Evolutionary conservation across 768 basidiomycete species (phyloP), one percentile per base, ranked within the genome.

Genomic region (Pleurotus pulmonarius): DNA sequence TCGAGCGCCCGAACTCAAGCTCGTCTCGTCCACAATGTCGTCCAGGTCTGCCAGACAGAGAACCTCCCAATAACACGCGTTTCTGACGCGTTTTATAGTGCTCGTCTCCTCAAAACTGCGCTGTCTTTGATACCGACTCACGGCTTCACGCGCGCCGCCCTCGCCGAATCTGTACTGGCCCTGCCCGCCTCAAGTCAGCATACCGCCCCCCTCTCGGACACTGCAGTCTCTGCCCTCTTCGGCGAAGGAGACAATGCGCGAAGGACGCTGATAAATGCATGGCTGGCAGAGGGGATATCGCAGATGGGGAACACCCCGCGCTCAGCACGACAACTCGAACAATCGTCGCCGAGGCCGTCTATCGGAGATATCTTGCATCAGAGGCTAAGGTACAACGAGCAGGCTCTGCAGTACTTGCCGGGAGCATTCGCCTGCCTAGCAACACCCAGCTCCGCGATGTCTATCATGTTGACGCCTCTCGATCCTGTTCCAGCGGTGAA

Each of bases 381-480:
- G 25, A 75, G 91, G 11, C 67, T 93, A 59, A 70, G 72, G 57
- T 82, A 77, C 61, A 94, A 94, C 63, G 84, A 85, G 46, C 80
- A 86, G 12, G 87, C 86, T 6, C 66, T 92, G 38, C 63, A 65
- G 4, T 71, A 85, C 59, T 78, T 94, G 55, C 83, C 88, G 3
- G 87, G 92, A 90, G 91, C 90, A 2, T 90, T 88, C 58, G 87
- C 88, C 0, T 66, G 89, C 6, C 71, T 92, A 16, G 78, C 82
- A 1, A 79, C 83, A 9, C 81, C 86, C 13, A 67, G 75, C 3
- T 68, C 72, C 0, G 11, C 11, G 9, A 34, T 11, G 29, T 34
- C 29, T 34, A 34, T 34, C 9, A 68, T 75, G 1, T 47, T 85
- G 4, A 79, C 76, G 7, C 79, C 78, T 3, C 59, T 91, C 18